Evolutionary conservation across 305 asterid genomes (phyloP).

Genomic region (Rubia balearica): DNA sequence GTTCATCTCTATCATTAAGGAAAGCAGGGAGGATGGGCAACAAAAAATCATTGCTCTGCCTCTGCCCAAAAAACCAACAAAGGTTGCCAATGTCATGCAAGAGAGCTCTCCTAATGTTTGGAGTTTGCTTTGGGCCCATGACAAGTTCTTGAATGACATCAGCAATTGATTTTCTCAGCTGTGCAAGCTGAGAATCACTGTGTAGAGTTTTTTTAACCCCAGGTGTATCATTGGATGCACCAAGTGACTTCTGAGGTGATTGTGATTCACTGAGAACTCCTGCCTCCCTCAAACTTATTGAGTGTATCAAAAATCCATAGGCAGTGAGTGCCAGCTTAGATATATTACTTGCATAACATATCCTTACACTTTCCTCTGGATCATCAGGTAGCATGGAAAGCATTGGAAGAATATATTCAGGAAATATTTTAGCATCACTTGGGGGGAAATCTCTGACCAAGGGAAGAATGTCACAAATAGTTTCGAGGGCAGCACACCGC

Average conservation of each 20-base stretch:
- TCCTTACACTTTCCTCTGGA: slow-evolving; percentile 99
- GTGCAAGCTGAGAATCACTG: slow-evolving; percentile 81
- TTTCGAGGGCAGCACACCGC: slow-evolving; percentile 96
- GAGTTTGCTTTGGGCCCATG: slow-evolving; percentile 99
- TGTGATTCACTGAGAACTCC: slow-evolving; percentile 89
- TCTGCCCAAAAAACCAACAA: slow-evolving; percentile 99
- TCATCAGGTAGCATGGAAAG: slow-evolving; percentile 99
- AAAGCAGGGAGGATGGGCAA: slow-evolving; percentile 98
- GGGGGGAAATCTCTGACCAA: slow-evolving; percentile 96
- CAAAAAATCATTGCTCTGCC: slow-evolving; percentile 94
- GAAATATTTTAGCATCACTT: slow-evolving; percentile 98
- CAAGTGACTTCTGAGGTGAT: slow-evolving; percentile 46
- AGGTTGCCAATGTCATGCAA: slow-evolving; percentile 92
- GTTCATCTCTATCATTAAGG: slow-evolving; percentile 95
- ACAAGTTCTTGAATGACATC: slow-evolving; percentile 99
- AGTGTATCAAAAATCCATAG: slow-evolving; percentile 92
- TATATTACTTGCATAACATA: slow-evolving; percentile 90
- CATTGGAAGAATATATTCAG: slow-evolving; percentile 98
- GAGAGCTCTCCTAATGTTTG: slow-evolving; percentile 97
- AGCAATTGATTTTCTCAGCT: slow-evolving; percentile 82
- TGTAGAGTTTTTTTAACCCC: slow-evolving; percentile 45
- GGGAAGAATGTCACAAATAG: slow-evolving; percentile 95
- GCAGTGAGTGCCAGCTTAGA: slow-evolving; percentile 93
- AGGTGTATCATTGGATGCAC: slow-evolving; percentile 37
- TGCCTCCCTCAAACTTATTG: slow-evolving; percentile 93